These are phyloP conservation scores for Lecanicillium sp. DNA, from an alignment of 2,329 filamentous ascomycete species.

Conservation along the genomic window DNA sequence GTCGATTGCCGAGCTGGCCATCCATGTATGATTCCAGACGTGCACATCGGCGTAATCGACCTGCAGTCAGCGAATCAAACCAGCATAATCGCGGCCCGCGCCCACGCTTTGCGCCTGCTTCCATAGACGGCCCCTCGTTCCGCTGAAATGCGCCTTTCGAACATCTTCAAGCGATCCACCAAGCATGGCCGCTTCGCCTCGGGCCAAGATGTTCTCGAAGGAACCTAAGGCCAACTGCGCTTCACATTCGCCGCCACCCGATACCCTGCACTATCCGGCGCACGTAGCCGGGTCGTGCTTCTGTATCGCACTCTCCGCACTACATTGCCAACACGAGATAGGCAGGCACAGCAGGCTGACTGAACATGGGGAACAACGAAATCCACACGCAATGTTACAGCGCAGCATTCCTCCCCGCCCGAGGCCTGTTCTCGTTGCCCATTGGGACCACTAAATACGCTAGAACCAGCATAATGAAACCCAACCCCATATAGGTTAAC, in stretches of 20 bases:
- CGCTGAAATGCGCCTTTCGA: background rate
- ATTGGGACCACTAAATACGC: background rate
- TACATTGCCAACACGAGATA: too few species aligned
- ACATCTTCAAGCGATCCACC: background rate
- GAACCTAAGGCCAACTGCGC: too few species aligned
- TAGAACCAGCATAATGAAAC: background rate
- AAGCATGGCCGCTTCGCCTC: background rate
- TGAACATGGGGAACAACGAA: slow-evolving; percentile 1
- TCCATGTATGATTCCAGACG: too few species aligned
- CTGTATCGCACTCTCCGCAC: too few species aligned
- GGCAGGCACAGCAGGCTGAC: background rate
- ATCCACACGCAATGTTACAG: slow-evolving; percentile 2
- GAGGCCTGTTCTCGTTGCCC: background rate
- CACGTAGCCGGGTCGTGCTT: too few species aligned
- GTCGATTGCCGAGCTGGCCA: slow-evolving; percentile 4
- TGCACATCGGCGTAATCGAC: background rate
- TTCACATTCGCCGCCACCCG: too few species aligned
- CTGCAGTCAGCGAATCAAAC: background rate
- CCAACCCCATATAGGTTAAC: background rate
- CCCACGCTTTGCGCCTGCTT: background rate
- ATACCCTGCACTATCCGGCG: too few species aligned
- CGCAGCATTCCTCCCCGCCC: background rate
- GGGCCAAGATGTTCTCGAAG: background rate
- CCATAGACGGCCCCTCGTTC: background rate
- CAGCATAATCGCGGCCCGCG: slow-evolving; percentile 3